phyloP scores from a whole-genome alignment of 1,139 yeast species.

The Kluyveromyces sp. region DNA sequence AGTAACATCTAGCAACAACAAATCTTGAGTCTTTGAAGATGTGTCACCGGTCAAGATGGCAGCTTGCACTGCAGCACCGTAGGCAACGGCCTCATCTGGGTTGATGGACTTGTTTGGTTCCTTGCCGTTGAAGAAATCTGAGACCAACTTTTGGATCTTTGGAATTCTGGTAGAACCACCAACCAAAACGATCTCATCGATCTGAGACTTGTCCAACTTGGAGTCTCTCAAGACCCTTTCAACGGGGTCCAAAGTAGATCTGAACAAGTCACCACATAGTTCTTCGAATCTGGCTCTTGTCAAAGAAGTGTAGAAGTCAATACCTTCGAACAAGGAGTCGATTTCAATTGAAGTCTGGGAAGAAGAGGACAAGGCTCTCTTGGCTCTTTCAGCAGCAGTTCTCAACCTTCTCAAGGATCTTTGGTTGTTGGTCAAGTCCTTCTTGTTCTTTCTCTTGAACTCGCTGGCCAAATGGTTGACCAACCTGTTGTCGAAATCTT shows the following conservation, averaged over 20 bases:
- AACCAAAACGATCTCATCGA: conserved; percentile 77
- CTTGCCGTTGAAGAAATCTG: conserved; percentile 83
- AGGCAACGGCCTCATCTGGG: conserved; percentile 72
- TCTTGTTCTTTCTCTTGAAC: conserved; percentile 75
- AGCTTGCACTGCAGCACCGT: conserved; percentile 78
- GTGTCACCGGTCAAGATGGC: conserved; percentile 90
- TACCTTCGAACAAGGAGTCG: conserved; percentile 74
- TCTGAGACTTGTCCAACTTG: conserved; percentile 65
- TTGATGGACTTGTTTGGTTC: conserved; percentile 79
- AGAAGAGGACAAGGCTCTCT: conserved; percentile 78
- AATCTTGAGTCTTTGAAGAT: conserved; percentile 72
- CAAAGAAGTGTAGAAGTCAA: conserved; percentile 70
- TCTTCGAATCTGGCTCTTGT: conserved; percentile 91
- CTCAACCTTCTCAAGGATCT: conserved; percentile 81
- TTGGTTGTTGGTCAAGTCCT: conserved; percentile 64
- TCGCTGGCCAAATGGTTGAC: conserved; percentile 69
- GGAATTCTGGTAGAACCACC: conserved; percentile 95
- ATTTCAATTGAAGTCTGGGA: conserved; percentile 80
- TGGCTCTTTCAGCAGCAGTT: conserved; percentile 87
- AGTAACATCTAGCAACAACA: conserved; percentile 82
- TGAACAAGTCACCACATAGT: conserved; percentile 72
- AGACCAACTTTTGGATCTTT: conserved; percentile 77
- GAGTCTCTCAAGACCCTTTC: conserved; percentile 78
- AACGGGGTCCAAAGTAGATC: conserved; percentile 76
- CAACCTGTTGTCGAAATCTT: conserved; percentile 76